Evolutionary conservation across 73 alveolate species (phyloP), one percentile per base, ranked within the genome.

Genomic region (Tetrahymena malaccensis): DNA sequence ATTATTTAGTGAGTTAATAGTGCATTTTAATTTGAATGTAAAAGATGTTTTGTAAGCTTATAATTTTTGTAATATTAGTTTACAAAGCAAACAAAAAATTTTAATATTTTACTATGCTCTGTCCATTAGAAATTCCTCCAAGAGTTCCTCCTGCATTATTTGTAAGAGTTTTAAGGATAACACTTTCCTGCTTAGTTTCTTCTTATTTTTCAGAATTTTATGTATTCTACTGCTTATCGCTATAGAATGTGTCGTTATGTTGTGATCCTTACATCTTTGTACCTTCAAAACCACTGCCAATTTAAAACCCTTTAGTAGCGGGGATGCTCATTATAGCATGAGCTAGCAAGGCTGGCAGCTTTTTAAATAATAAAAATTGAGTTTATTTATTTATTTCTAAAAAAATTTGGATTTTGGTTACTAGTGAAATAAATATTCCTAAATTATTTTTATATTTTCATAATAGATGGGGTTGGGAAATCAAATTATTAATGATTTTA

Each of bases 211-310:
- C 93, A 27, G 89, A 4, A 8, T 11, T 70, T 70, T 70, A 21
- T 50, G 83, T 50, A 21, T 50, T 56, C 35, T 85, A 31, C 31
- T 4, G 19, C 19, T 70, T 70, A 22, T 70, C 89, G 89, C 89
- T 27, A 70, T 70, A 70, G 70, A 98, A 98, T 70, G 93, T 93
- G 57, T 98, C 99, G 96, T 98, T 98, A 96, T 98, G 99, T 85
- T 97, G 93, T 55, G 98, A 96, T 33, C 99, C 99, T 11, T 94
- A 96, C 85, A 97, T 93, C 27, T 94, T 58, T 35, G 98, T 97
- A 13, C 99, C 98, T 27, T 97, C 99, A 95, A 98, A 98, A 27
- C 99, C 99, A 33, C 98, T 96, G 25, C 99, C 99, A 55, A 98
- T 34, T 94, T 98, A 99, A 85, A 98, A 98, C 34, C 99, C 99